Base-by-base conservation (phyloP, 2,329 filamentous ascomycete genomes). In the Aureobasidium sp. region DNA sequence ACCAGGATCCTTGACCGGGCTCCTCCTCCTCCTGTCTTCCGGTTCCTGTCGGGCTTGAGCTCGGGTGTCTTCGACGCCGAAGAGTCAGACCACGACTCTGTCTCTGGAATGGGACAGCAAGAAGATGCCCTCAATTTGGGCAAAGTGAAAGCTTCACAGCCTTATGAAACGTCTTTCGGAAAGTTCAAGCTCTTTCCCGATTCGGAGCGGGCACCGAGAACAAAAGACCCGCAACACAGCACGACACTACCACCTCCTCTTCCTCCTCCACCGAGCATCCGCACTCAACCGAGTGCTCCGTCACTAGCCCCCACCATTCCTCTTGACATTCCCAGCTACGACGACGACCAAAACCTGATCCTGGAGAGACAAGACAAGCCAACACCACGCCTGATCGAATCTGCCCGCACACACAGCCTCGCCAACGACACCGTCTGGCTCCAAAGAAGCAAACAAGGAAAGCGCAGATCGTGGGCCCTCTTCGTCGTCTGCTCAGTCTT, bases 271-370 rank as follows among this genome's bases (percentile, higher is more conserved):
- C 33, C 54, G 9, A 45, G 12, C 31, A 47, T 47, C 5, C 19
- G 6, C 9, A 37, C 31, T 17, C n/a, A 27, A 35, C 6, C 39
- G 11, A 58, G 54, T 22, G 37, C 42, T 14, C n/a, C 31, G 17
- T 58, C 54, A n/a, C 33, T 47, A 14, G 31, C 54, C 29, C n/a
- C 31, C n/a, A 58, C 54, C 39, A 33, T 56, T 24, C 52, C 52
- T 3, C 27, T 56, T 27, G 39, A 44, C 12, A 24, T 44, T 5
- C 48, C 54, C 19, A 15, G 29, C 14, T 58, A 47, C 19, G 42
- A 47, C 2, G n/a, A 39, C 17, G n/a, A 58, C 29, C 40, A 47
- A 37, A 29, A 47, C 29, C 31, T 58, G 12, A 37, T 35, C n/a
- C n/a, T 58, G 11, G 14, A 58, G 12, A 58, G 54, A 48, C 54